A percentile compares a stretch with the other conserved stretches of the same genome.
Conservation (phyloP, 345 rosid genomes). For the Eucalyptus cladocalyx region DNA sequence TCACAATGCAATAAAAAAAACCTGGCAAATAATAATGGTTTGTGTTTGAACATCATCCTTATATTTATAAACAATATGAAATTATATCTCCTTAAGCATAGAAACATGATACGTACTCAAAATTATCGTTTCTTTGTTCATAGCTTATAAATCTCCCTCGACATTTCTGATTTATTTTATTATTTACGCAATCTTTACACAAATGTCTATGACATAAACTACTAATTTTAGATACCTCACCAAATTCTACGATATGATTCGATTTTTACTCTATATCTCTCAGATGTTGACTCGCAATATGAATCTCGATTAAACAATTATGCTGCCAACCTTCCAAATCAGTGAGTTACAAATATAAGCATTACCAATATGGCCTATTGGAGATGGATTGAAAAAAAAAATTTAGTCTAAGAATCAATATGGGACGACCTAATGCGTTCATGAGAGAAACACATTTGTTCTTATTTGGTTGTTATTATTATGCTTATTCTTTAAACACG, state of each 20-base stretch:
- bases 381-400: not conserved
- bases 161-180: not conserved
- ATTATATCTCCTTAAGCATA: not conserved
- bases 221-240: not conserved
- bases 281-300: not conserved
- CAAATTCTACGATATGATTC: not conserved
- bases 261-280: not conserved
- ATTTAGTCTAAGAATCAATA: not conserved
- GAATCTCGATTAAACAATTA: not conserved
- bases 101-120: not conserved
- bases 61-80: not conserved
- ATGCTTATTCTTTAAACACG: not conserved
- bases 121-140: not conserved
- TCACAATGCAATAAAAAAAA: not conserved
- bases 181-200: not conserved
- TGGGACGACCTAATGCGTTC: not conserved
- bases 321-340: not conserved
- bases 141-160: not conserved
- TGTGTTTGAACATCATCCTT: not conserved
- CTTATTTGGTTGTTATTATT: not conserved
- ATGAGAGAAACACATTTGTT: not conserved
- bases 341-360: not conserved
- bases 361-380: not conserved
- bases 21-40: not conserved
- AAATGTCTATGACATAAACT: not conserved